Base-by-base conservation (phyloP, 1,284 basidiomycete species). In the Rugiboletus extremiorientalis region DNA sequence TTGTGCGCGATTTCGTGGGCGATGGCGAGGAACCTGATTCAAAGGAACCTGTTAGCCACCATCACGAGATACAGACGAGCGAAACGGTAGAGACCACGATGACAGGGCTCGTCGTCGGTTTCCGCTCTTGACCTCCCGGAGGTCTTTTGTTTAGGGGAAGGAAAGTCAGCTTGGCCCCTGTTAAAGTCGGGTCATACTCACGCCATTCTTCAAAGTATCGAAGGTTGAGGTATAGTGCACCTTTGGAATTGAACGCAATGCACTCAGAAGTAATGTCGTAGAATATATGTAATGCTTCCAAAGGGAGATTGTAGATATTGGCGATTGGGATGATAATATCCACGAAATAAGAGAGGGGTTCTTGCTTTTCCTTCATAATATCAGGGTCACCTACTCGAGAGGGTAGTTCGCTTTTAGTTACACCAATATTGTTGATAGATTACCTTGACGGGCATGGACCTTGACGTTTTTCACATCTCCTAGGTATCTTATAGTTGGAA, bases 1-100 rank as follows among this genome's bases (percentile, higher is more conserved):
- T 92, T 93, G 70, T 94, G 91, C 2, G 89, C 88, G 59, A 91
- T 88, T 72, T 96, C 95, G 70, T 98, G 96, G 0, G 94, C 94
- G 10, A 97, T 77, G 0, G 89, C 88, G 66, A 95, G 92, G 71
- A 91, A 97, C 86, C 91, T 89, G 28, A 6, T 38, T 22, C 12
- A 9, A 38, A 22, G n/a, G n/a, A n/a, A n/a, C n/a, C n/a, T n/a
- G n/a, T n/a, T n/a, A n/a, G n/a, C n/a, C n/a, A n/a, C n/a, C n/a
- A n/a, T n/a, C n/a, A n/a, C n/a, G n/a, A n/a, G n/a, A n/a, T n/a
- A n/a, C n/a, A n/a, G n/a, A n/a, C n/a, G n/a, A n/a, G n/a, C n/a
- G n/a, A n/a, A n/a, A n/a, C n/a, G n/a, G n/a, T n/a, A n/a, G n/a
- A n/a, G 6, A 88, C 88, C 88, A 91, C 20, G 91, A 93, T 33